These are phyloP conservation scores for Austropuccinia psidii DNA, from an alignment of 1,284 basidiomycete genomes.

Conservation along the genomic window DNA sequence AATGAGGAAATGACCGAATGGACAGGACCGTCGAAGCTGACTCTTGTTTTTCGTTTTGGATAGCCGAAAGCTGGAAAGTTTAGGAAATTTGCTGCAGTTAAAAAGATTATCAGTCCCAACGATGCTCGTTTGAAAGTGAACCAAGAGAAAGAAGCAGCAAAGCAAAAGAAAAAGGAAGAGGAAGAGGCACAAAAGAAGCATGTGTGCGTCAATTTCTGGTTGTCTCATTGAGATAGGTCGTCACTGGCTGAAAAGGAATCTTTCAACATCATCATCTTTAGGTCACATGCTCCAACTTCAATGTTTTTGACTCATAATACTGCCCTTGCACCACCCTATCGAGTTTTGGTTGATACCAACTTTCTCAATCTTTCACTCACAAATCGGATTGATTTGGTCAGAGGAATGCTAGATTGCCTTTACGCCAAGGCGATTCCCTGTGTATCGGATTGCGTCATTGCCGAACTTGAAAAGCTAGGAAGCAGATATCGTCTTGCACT, in stretches of 20 bases:
- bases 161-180: slow-evolving; percentile 36
- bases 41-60: slow-evolving; percentile 37
- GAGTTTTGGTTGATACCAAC: slow-evolving; percentile 97
- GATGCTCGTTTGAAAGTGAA: slow-evolving; percentile 70
- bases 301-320: slow-evolving; percentile 95
- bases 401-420: slow-evolving; percentile 98
- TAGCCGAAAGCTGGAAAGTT: slow-evolving; percentile 92
- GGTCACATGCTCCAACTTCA: slow-evolving; percentile 73
- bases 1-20: too few species aligned
- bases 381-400: slow-evolving; percentile 92
- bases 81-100: slow-evolving; percentile 87
- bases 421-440: slow-evolving; percentile 99
- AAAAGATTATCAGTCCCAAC: slow-evolving; percentile 88
- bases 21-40: too few species aligned
- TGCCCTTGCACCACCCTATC: slow-evolving; percentile 90
- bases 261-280: too few species aligned
- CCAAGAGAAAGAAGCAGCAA: slow-evolving; percentile 51
- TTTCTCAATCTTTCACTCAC: slow-evolving; percentile 99
- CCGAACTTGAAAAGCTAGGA: slow-evolving; percentile 93
- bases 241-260: background rate
- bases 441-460: slow-evolving; percentile 96
- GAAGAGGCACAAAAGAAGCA: slow-evolving; percentile 48
- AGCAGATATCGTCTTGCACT: slow-evolving; percentile 91
- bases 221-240: slow-evolving; percentile 42
- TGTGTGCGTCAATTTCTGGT: slow-evolving; percentile 47